phyloP scores from a whole-genome alignment of 768 basidiomycete species.

The Pluteus cervinus region DNA sequence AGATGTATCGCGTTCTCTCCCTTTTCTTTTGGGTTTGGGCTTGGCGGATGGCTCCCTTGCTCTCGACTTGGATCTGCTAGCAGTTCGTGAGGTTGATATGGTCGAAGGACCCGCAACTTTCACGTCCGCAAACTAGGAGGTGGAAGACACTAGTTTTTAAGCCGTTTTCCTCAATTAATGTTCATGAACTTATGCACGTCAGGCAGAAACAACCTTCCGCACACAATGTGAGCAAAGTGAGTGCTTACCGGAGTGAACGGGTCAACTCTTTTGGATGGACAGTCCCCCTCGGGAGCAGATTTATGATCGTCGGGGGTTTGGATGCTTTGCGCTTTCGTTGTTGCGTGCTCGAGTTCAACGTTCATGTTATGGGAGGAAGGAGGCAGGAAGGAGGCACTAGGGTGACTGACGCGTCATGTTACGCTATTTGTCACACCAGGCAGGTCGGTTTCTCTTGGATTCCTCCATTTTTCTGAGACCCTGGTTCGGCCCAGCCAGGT shows the following conservation, averaged over 20 bases:
- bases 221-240: constrained; percentile 6
- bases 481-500: no score
- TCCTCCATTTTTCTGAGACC: no score
- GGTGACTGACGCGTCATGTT: no score
- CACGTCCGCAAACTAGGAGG: background rate
- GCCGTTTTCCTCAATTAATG: background rate
- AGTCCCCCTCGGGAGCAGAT: background rate
- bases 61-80: constrained; percentile 16
- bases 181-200: constrained; percentile 4
- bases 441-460: no score
- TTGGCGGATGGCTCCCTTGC: no score
- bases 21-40: constrained; percentile 21
- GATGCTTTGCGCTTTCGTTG: no score
- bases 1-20: constrained; percentile 6
- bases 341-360: no score
- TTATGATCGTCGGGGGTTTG: constrained; percentile 4
- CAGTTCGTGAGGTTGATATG: constrained; percentile 7
- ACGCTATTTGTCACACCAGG: no score
- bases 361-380: no score
- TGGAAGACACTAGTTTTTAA: no score
- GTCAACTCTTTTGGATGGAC: constrained; percentile 18
- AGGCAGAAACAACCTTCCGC: constrained; percentile 18
- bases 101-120: no score
- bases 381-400: no score
- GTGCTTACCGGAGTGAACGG: constrained; percentile 28